A percentile compares a stretch with the other conserved stretches of the same genome.
These are phyloP conservation scores for Alliaria petiolata DNA, from an alignment of 345 rosid species.

Conservation along the genomic window DNA sequence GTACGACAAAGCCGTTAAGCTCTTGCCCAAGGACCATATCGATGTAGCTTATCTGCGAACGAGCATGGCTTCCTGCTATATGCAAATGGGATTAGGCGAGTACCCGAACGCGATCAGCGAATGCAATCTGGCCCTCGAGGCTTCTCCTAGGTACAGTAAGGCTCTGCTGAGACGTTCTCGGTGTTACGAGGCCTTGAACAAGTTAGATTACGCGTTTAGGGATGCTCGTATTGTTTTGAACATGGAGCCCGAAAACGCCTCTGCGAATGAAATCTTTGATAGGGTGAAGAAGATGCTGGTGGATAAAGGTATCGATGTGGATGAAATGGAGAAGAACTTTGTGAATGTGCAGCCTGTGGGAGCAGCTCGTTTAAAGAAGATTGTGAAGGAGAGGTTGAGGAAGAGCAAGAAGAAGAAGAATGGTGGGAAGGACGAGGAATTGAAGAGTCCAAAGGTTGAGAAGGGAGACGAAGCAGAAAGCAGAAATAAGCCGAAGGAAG, in stretches of 20 bases:
- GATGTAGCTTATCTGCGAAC: constrained; percentile 78
- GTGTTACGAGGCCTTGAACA: constrained; percentile 83
- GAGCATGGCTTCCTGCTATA: constrained; percentile 90
- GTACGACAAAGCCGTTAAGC: constrained; percentile 88
- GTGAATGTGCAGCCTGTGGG: constrained; percentile 38
- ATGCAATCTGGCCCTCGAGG: constrained; percentile 85
- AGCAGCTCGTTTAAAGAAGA: constrained; percentile 40
- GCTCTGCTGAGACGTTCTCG: constrained; percentile 80
- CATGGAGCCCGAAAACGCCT: constrained; percentile 75
- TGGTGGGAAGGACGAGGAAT: constrained; percentile 32
- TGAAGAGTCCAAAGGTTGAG: constrained; percentile 23
- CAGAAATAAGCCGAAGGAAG: constrained; percentile 6
- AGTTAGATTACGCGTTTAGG: constrained; percentile 82
- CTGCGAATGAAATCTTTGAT: constrained; percentile 71
- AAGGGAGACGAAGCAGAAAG: constrained; percentile 1
- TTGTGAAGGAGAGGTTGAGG: constrained; percentile 63
- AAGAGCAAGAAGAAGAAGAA: constrained; percentile 53
- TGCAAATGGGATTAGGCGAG: constrained; percentile 96
- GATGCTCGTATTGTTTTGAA: constrained; percentile 72
- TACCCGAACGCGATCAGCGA: constrained; percentile 87
- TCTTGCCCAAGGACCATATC: constrained; percentile 72
- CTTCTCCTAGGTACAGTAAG: constrained; percentile 82
- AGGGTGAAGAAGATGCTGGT: constrained; percentile 58
- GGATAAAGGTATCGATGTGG: constrained; percentile 63
- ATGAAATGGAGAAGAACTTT: constrained; percentile 58